Percentiles rank a stretch among this genome's conserved stretches.
Evolutionary conservation across 495 filamentous ascomycete genomes (phyloP).

Genomic region (Neurospora sp.): DNA sequence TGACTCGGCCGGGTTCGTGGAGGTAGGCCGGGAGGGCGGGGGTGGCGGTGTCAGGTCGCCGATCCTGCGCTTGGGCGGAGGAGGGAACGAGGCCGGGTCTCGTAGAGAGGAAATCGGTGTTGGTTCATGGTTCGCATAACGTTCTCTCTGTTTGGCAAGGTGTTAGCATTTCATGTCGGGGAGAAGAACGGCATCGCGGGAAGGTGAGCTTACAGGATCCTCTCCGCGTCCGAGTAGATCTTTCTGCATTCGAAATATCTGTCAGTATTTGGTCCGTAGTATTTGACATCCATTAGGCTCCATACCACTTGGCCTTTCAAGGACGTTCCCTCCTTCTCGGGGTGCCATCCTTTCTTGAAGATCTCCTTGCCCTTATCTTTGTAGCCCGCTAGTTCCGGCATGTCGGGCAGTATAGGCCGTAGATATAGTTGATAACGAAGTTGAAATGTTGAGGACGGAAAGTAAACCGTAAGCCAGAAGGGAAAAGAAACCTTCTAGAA

Average conservation of each 20-base stretch:
- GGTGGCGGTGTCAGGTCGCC: conserved; percentile 1
- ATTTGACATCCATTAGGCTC: neutral
- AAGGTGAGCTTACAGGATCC: conserved; percentile 6
- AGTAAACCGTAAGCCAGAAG: neutral
- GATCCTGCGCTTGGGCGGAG: conserved; percentile 60
- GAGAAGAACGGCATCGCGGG: neutral
- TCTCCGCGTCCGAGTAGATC: conserved; percentile 30
- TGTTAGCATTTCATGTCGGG: neutral
- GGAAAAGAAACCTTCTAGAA: neutral
- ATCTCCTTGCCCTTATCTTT: conserved; percentile 21
- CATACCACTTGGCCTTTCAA: conserved; percentile 36
- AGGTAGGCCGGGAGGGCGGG: conserved; percentile 2
- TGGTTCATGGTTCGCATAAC: neutral
- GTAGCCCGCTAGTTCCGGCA: neutral
- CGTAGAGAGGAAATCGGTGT: conserved; percentile 64
- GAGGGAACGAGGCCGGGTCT: conserved; percentile 76
- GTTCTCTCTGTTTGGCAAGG: neutral
- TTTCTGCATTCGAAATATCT: conserved; percentile 25
- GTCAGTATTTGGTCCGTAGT: neutral
- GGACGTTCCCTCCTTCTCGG: conserved; percentile 27
- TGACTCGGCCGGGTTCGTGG: neutral
- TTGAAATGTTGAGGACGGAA: neutral
- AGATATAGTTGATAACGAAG: neutral
- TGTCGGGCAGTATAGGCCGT: neutral
- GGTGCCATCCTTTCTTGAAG: conserved; percentile 35